Evolutionary conservation across 805 yeast genomes (phyloP).

Genomic region (Candida andamanensis): DNA sequence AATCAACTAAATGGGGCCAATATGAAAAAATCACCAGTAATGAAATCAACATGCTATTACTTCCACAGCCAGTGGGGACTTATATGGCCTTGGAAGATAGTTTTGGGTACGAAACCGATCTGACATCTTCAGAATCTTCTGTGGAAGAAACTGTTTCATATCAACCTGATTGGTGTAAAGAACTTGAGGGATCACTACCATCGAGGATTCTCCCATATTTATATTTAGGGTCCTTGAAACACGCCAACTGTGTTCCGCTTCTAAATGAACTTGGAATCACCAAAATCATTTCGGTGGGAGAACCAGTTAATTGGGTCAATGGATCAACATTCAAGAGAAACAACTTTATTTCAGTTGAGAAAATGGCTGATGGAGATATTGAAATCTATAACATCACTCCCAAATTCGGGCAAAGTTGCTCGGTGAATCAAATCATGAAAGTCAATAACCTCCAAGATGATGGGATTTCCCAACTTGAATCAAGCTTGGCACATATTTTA

Average conservation of each 20-base stretch:
- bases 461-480: conserved; percentile 74
- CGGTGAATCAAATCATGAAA: conserved; percentile 48
- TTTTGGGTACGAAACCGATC: conserved; percentile 3
- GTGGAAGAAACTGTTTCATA: not conserved
- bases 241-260: conserved; percentile 69
- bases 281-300: conserved; percentile 84
- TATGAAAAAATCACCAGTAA: conserved; percentile 23
- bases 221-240: conserved; percentile 77
- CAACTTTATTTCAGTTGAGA: conserved; percentile 17
- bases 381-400: conserved; percentile 26
- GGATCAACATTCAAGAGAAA: conserved; percentile 23
- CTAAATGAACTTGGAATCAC: conserved; percentile 62
- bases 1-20: conserved; percentile 22
- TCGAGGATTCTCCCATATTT: conserved; percentile 78
- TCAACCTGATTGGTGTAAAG: conserved; percentile 31
- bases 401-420: conserved; percentile 3
- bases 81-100: conserved; percentile 1
- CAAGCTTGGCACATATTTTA: conserved; percentile 58
- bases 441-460: conserved; percentile 82
- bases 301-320: conserved; percentile 59
- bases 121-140: conserved; percentile 4
- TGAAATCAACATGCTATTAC: conserved; percentile 33
- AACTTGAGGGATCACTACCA: conserved; percentile 67
- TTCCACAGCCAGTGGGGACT: conserved; percentile 14
- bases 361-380: conserved; percentile 24